Conservation (phyloP, 1,284 basidiomycete genomes). For the Apiotrichum montevideense region DNA sequence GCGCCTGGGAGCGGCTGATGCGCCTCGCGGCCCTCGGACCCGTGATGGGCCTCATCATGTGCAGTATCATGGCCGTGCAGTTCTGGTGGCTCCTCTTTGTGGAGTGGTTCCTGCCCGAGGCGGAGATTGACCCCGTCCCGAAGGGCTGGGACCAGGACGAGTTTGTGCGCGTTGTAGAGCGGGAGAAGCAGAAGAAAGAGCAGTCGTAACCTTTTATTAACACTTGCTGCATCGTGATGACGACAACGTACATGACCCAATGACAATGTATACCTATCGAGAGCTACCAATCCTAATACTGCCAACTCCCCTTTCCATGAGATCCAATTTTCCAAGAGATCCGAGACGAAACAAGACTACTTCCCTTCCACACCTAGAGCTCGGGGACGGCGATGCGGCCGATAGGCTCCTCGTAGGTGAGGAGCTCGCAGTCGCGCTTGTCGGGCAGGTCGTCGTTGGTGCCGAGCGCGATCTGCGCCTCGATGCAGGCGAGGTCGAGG, state of each 20-base stretch:
- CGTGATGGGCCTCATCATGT: constrained; percentile 49
- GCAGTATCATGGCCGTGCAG: constrained; percentile 48
- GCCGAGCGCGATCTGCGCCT: constrained; percentile 43
- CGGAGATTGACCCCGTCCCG: constrained; percentile 40
- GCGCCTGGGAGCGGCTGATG: constrained; percentile 63
- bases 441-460: constrained; percentile 30
- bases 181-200: background rate
- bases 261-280: background rate
- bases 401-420: constrained; percentile 35
- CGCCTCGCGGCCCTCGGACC: constrained; percentile 49
- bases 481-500: constrained; percentile 46
- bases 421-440: constrained; percentile 42
- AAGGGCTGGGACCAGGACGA: constrained; percentile 17
- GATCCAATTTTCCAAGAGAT: too few species aligned
- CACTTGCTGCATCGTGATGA: background rate
- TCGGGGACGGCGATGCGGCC: constrained; percentile 30
- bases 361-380: background rate
- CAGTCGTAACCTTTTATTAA: background rate
- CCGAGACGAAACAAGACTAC: too few species aligned
- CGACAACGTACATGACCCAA: background rate
- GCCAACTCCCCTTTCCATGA: too few species aligned
- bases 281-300: too few species aligned
- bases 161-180: constrained; percentile 12
- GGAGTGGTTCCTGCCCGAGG: constrained; percentile 35
- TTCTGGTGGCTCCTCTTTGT: constrained; percentile 44